Base-by-base conservation (phyloP, 441 rosid genomes). In the Manihot esculenta region DNA sequence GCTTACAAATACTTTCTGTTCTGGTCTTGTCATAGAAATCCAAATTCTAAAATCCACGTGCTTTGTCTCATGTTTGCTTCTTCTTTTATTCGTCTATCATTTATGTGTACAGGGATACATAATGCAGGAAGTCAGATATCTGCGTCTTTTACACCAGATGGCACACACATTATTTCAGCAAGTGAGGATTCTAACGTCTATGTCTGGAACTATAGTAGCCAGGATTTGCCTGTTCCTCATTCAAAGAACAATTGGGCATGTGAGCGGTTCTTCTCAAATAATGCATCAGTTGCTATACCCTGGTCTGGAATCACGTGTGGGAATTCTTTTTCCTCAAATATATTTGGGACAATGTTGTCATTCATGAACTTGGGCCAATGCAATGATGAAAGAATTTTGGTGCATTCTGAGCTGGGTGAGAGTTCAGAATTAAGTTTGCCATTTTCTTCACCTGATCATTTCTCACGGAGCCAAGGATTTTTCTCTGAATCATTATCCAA, bases 231-330 rank as follows among this genome's bases (percentile, higher is more conserved):
- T 38, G 51, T 70, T 63, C 66, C 82, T 51, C 85, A 79, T 56
- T 73, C 74, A 20, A 79, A 83, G 59, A 82, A 69, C 60, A 80
- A 82, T 51, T 82, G 84, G 71, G 87, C 97, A 14, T 89, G 79
- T 30, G 98, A 94, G 80, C 85, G 80, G 56, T 92, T 94, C 84
- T 53, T 63, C 63, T 84, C 96, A 6, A 80, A 86, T 10, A 83
- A 90, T 74, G 97, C 88, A 55, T 87, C 93, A 0, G 76, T 94
- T 38, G 98, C 97, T 33, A 79, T 90, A 67, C 92, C 98, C 17
- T 94, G 99, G 99, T 71, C 80, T 57, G 99, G 99, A 50, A 71
- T 89, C 64, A 75, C 73, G 69, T 66, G 20, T 54, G 73, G 17
- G 73, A 73, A 54, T 64, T 72, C 78, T 49, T 18, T 38, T 12